These are phyloP conservation scores for Ceratobasidium sp. DNA, from an alignment of 1,284 basidiomycete species.

Conservation along the genomic window DNA sequence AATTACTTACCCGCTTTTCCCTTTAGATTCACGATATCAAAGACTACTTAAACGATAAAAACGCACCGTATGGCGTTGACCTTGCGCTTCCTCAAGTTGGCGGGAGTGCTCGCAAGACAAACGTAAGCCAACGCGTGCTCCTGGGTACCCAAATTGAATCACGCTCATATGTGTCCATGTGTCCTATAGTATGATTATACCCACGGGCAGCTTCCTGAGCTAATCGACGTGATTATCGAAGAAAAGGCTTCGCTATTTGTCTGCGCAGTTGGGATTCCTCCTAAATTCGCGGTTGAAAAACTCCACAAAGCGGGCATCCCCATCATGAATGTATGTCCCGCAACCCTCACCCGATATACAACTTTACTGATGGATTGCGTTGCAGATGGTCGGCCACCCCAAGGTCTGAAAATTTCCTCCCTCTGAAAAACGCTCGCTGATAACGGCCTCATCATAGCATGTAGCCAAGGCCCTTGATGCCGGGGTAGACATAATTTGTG, in stretches of 20 bases:
- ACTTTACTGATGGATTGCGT: not conserved
- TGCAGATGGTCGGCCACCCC: constrained; percentile 86
- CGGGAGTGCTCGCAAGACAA: constrained; percentile 84
- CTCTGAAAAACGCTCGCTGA: not conserved
- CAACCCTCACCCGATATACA: not conserved
- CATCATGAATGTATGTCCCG: constrained; percentile 78
- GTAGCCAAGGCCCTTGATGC: constrained; percentile 80
- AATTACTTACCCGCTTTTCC: not conserved
- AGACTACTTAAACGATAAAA: constrained; percentile 71
- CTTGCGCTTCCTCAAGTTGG: constrained; percentile 87
- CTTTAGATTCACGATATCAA: constrained; percentile 78
- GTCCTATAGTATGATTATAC: constrained; percentile 77
- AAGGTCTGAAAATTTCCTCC: constrained; percentile 56
- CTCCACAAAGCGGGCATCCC: constrained; percentile 83
- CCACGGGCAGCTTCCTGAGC: constrained; percentile 77
- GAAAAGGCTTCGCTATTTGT: constrained; percentile 86
- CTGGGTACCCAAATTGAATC: no score
- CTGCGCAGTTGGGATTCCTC: constrained; percentile 79
- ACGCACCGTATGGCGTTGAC: constrained; percentile 87
- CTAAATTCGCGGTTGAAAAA: constrained; percentile 77
- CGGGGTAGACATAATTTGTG: constrained; percentile 89
- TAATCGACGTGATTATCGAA: constrained; percentile 88
- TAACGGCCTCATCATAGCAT: constrained; percentile 60
- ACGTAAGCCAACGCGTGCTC: no score
- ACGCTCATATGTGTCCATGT: constrained; percentile 56